Evolutionary conservation across 106 monocot species (phyloP).

Genomic region (Dendrobium officinale): DNA sequence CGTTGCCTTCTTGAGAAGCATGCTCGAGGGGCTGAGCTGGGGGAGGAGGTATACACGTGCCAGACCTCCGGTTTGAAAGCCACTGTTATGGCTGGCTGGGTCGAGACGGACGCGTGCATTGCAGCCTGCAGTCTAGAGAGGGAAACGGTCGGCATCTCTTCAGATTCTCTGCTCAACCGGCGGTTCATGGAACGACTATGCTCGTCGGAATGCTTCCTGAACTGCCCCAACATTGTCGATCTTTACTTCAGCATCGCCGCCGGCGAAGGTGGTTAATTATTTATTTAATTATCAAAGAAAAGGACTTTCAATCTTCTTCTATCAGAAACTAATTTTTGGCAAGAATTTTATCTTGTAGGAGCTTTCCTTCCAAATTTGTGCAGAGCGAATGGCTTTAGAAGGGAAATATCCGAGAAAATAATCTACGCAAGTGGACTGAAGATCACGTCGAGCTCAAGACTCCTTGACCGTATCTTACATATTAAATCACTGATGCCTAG

Average conservation of each 20-base stretch:
- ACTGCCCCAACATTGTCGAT: slow-evolving; percentile 23
- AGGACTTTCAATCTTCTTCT: slow-evolving; percentile 23
- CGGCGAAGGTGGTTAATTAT: slow-evolving; percentile 5
- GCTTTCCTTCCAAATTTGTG: no score
- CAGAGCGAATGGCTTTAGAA: no score
- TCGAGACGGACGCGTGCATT: slow-evolving; percentile 31
- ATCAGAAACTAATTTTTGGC: no score
- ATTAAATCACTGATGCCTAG: no score
- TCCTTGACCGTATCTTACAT: no score
- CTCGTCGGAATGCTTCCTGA: slow-evolving; percentile 15
- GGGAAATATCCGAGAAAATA: no score
- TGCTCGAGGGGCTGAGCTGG: slow-evolving; percentile 1
- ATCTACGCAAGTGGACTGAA: no score
- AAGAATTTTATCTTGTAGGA: slow-evolving; percentile 14
- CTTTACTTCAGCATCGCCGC: slow-evolving; percentile 32
- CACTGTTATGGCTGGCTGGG: background rate
- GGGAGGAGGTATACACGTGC: background rate
- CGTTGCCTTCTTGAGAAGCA: slow-evolving; percentile 43
- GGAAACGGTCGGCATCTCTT: slow-evolving; percentile 20
- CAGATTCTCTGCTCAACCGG: slow-evolving; percentile 11
- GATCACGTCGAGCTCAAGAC: no score
- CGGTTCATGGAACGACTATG: slow-evolving; percentile 18
- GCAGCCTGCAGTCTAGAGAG: slow-evolving; percentile 22
- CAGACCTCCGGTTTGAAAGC: background rate
- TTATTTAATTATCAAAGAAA: no score